Evolutionary conservation across 129 eudicot genomes (phyloP).

Genomic region (Saposhnikovia divaricata): DNA sequence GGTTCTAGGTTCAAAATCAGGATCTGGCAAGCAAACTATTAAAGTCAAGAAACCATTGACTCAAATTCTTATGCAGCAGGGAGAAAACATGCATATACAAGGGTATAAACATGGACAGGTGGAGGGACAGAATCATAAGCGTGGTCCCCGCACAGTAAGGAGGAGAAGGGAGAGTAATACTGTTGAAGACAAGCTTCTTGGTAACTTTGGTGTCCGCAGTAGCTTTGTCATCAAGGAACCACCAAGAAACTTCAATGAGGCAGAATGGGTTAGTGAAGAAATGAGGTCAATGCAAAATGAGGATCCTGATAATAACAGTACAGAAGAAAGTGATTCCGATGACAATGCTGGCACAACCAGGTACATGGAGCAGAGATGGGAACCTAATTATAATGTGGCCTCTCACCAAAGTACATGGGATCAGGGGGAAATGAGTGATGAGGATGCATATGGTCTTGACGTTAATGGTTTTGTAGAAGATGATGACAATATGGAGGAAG

Average conservation of each 20-base stretch:
- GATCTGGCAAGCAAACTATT: conserved; percentile 24
- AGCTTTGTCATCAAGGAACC: conserved; percentile 12
- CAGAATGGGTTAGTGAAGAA: conserved; percentile 30
- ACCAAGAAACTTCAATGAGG: conserved; percentile 18
- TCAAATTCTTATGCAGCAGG: conserved; percentile 41
- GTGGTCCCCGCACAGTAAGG: conserved; percentile 60
- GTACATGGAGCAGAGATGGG: conserved; percentile 39
- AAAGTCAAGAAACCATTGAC: conserved; percentile 25
- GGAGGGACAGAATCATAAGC: conserved; percentile 31
- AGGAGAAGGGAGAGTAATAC: conserved; percentile 37
- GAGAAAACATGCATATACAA: conserved; percentile 3
- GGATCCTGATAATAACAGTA: conserved; percentile 33
- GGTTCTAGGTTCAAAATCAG: conserved; percentile 18
- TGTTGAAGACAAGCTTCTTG: conserved; percentile 17
- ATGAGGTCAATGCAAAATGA: conserved; percentile 17
- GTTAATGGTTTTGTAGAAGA: conserved; percentile 31
- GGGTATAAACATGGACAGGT: conserved; percentile 24
- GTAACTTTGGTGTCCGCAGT: conserved; percentile 13
- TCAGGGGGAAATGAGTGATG: conserved; percentile 40
- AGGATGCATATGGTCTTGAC: conserved; percentile 34
- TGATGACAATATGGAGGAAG: conserved; percentile 31
- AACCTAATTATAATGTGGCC: conserved; percentile 25
- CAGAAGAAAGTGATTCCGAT: conserved; percentile 41
- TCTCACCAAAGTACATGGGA: conserved; percentile 30
- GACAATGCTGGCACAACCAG: conserved; percentile 27